Conservation (phyloP, 2,329 filamentous ascomycete species). For the Penicillium corylophilum region DNA sequence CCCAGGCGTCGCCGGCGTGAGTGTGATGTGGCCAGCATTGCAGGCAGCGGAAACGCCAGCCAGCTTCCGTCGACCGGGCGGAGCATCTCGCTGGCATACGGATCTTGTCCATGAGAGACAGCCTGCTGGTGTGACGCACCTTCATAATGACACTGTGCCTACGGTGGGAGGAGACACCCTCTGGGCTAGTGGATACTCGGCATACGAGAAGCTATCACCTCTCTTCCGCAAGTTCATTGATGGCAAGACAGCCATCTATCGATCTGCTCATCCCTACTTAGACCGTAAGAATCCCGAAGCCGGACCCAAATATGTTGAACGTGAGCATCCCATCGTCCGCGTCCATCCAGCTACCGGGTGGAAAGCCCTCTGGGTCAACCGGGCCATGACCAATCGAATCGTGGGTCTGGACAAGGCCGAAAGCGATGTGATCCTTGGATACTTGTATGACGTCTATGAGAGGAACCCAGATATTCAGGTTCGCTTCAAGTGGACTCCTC, state of each 20-base stretch:
- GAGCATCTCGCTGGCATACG: conserved; percentile 67
- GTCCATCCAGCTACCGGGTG: conserved; percentile 72
- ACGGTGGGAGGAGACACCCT: conserved; percentile 67
- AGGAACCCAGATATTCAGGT: conserved; percentile 70
- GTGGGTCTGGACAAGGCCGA: conserved; percentile 68
- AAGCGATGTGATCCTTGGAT: conserved; percentile 66
- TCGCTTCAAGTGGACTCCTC: conserved; percentile 68
- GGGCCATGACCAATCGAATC: conserved; percentile 66
- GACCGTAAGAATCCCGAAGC: conserved; percentile 61
- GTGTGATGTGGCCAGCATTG: conserved; percentile 69
- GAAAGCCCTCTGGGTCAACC: conserved; percentile 72
- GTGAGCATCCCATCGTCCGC: conserved; percentile 66
- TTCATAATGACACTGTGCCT: conserved; percentile 68
- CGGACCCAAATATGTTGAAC: conserved; percentile 66
- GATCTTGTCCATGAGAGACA: conserved; percentile 71
- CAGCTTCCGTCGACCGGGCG: conserved; percentile 66
- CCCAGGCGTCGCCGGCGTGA: conserved; percentile 63
- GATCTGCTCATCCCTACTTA: conserved; percentile 65
- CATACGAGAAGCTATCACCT: conserved; percentile 71
- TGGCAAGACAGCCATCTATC: conserved; percentile 63
- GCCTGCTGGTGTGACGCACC: conserved; percentile 67
- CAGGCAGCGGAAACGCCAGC: conserved; percentile 60
- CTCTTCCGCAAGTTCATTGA: conserved; percentile 70
- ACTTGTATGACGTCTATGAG: conserved; percentile 68
- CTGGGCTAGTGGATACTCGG: conserved; percentile 69